A percentile compares a stretch with the other conserved stretches of the same genome.
Evolutionary conservation across 306 rosid species (phyloP).

Genomic region (Cercis canadensis): DNA sequence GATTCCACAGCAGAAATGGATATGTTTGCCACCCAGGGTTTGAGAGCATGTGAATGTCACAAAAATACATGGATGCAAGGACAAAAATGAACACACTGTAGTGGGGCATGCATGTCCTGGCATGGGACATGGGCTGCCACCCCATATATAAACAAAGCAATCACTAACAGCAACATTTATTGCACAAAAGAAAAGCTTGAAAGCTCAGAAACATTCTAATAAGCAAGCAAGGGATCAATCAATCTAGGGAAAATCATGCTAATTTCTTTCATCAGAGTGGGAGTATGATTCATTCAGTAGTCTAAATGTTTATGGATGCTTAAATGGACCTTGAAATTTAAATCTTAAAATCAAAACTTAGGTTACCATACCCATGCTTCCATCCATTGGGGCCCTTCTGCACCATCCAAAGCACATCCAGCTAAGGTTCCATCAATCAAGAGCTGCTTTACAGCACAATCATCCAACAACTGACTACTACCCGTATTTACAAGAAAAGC

Average conservation of each 20-base stretch:
- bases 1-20: too few species aligned
- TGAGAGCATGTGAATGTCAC: too few species aligned
- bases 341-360: slow-evolving; percentile 15
- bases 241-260: slow-evolving; percentile 22
- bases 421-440: slow-evolving; percentile 96
- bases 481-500: slow-evolving; percentile 97
- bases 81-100: too few species aligned
- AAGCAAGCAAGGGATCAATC: slow-evolving; percentile 31
- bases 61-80: too few species aligned
- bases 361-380: slow-evolving; percentile 94
- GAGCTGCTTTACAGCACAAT: slow-evolving; percentile 97
- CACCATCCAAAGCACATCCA: slow-evolving; percentile 99
- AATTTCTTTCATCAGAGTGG: slow-evolving; percentile 24
- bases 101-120: neutral
- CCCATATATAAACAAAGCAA: neutral
- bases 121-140: slow-evolving; percentile 6
- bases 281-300: slow-evolving; percentile 7
- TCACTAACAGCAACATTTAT: neutral
- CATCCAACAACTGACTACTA: slow-evolving; percentile 94
- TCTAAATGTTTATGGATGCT: slow-evolving; percentile 11
- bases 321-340: slow-evolving; percentile 23
- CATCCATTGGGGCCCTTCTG: slow-evolving; percentile 99
- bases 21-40: too few species aligned
- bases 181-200: neutral
- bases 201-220: slow-evolving; percentile 19